Conservation (phyloP, 495 filamentous ascomycete species). For the Schizothecium vesticola region DNA sequence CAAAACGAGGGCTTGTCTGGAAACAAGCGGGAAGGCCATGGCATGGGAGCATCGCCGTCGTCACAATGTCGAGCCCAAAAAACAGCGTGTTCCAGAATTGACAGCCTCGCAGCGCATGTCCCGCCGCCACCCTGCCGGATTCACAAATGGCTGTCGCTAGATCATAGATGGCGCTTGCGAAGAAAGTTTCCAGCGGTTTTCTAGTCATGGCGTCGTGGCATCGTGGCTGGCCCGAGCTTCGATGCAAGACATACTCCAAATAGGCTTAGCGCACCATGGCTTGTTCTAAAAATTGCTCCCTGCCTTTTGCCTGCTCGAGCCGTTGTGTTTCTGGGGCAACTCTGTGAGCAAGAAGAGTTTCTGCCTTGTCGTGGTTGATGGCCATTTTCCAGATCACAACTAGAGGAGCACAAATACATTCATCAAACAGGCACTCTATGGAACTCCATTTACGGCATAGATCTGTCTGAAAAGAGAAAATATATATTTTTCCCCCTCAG, state of each 20-base stretch:
- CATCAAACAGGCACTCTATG: not conserved
- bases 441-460: not conserved
- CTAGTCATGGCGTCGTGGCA: not conserved
- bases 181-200: not conserved
- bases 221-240: not conserved
- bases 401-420: not conserved
- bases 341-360: not conserved
- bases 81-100: not conserved
- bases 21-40: not conserved
- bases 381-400: too few species aligned
- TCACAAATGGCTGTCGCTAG: not conserved
- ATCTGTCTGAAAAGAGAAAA: not conserved
- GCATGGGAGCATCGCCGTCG: not conserved
- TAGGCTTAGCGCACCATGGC: not conserved
- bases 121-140: not conserved
- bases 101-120: not conserved
- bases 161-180: not conserved
- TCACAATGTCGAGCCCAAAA: not conserved
- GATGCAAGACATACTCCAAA: not conserved
- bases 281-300: not conserved
- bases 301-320: not conserved
- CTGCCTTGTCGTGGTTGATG: not conserved
- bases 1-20: not conserved
- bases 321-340: not conserved
- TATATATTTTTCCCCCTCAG: not conserved